Base-by-base conservation (phyloP, 192 early-diverging fungal species). In the Coemansia sp. region DNA sequence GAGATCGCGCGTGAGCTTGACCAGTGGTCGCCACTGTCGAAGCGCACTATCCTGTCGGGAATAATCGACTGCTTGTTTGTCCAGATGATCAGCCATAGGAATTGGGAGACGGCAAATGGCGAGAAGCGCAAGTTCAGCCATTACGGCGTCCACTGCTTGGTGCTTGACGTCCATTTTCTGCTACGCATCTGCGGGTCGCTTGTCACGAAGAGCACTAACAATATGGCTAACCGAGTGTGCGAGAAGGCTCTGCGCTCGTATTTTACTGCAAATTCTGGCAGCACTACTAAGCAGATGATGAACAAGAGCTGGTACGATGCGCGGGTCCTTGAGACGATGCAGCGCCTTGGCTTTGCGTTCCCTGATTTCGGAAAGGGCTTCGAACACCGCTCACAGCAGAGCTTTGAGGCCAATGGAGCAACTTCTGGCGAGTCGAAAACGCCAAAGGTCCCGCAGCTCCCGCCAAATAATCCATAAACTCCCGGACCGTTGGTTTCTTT, bases 181-280 rank as follows among this genome's bases (percentile, higher is more conserved):
- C 70, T 84, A 28, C 75, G 79, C 20, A 73, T 81, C 21, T 81
- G 75, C 31, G 75, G 83, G n/a, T 77, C 79, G 34, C 67, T 81
- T 18, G 83, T 84, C 0, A 75, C 79, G 20, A 81, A 79, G 58
- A 76, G 67, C 67, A 81, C 83, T 25, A 81, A 78, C 61, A 73
- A 74, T 12, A 72, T 84, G 75, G 83, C 83, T 4, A 81, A 84
- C 46, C 69, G 77, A 40, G 72, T 84, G 21, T 84, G 83, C 63
- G 83, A 84, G 43, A 81, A 81, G 62, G 83, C 75, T 0, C 70
- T 84, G 46, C 63, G 83, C 3, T 26, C 70, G 43, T 84, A 79
- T 42, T 79, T 84, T 64, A 46, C 71, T 6, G 61, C 61, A 1
- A 63, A 66, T 9, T 23, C 39, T 18, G 55, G 28, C 34, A 26